phyloP scores from a whole-genome alignment of 2,329 filamentous ascomycete genomes.

The Cordyceps fumosorosea region DNA sequence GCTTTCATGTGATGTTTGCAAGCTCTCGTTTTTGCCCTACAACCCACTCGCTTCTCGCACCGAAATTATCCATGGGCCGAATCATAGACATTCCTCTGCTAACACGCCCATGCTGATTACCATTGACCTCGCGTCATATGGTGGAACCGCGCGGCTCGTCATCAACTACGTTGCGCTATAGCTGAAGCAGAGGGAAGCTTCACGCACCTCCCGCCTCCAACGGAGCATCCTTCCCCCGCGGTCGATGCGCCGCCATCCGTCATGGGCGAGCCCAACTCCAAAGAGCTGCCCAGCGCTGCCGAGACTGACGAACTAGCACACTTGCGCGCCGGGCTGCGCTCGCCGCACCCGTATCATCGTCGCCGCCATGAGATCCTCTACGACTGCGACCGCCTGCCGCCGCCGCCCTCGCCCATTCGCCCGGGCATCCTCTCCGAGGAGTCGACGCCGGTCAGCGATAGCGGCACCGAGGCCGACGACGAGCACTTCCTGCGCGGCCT shows the following conservation, averaged over 20 bases:
- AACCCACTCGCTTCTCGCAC: background rate
- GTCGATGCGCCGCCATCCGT: conserved; percentile 20
- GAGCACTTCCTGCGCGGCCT: conserved; percentile 82
- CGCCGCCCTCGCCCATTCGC: conserved; percentile 11
- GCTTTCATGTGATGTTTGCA: conserved; percentile 3
- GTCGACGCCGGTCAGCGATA: conserved; percentile 67
- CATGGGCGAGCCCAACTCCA: conserved; percentile 42
- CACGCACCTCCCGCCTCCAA: background rate
- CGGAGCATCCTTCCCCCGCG: background rate
- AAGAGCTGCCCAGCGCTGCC: conserved; percentile 26
- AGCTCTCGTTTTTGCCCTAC: background rate
- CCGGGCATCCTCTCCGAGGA: conserved; percentile 37
- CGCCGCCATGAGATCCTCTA: conserved; percentile 50
- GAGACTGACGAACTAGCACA: conserved; percentile 30
- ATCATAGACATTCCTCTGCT: background rate
- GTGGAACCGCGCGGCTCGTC: background rate
- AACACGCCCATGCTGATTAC: background rate
- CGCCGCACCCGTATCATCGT: conserved; percentile 62
- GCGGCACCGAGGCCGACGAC: conserved; percentile 91
- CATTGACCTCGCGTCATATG: background rate
- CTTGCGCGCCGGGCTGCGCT: conserved; percentile 49
- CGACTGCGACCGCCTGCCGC: conserved; percentile 33
- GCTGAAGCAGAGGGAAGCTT: background rate
- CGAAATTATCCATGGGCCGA: background rate
- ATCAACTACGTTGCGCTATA: background rate